A percentile compares a stretch with the other conserved stretches of the same genome.
Conservation (phyloP, 441 rosid species). For the Kokia cookei region DNA sequence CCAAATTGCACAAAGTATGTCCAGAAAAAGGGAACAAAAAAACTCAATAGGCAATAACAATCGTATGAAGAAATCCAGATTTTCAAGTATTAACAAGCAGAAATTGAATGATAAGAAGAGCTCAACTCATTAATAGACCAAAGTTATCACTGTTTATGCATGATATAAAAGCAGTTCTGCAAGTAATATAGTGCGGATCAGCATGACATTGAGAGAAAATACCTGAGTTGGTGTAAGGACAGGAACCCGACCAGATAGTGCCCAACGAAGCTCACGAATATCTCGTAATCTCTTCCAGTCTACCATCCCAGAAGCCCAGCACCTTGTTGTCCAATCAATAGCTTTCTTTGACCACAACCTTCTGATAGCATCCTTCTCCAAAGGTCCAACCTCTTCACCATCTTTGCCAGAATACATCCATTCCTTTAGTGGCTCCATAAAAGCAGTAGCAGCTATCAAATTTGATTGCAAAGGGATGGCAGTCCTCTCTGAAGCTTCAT, state of each 20-base stretch:
- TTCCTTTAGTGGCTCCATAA: slow-evolving; percentile 99
- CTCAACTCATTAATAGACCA: background rate
- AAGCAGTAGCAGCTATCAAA: slow-evolving; percentile 97
- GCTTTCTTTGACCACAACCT: slow-evolving; percentile 92
- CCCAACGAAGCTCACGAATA: slow-evolving; percentile 99
- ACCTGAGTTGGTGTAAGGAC: slow-evolving; percentile 97
- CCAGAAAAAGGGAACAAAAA: background rate
- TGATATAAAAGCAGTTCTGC: background rate
- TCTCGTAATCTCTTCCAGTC: slow-evolving; percentile 98
- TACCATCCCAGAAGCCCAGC: slow-evolving; percentile 93
- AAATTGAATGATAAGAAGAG: background rate
- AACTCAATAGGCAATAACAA: background rate
- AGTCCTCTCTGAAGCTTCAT: slow-evolving; percentile 97
- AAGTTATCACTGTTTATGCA: background rate
- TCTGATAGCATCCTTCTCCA: slow-evolving; percentile 96
- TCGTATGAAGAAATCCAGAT: background rate
- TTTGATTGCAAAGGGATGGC: slow-evolving; percentile 96
- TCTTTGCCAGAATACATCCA: slow-evolving; percentile 86
- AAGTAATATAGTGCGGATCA: slow-evolving; percentile 7
- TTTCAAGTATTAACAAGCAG: background rate
- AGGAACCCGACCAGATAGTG: slow-evolving; percentile 84
- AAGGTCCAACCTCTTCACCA: slow-evolving; percentile 86
- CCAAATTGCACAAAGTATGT: background rate
- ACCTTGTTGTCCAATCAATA: slow-evolving; percentile 89
- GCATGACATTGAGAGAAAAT: slow-evolving; percentile 14